Evolutionary conservation across 768 basidiomycete species (phyloP).

Genomic region (Leccinum aurantiacum): DNA sequence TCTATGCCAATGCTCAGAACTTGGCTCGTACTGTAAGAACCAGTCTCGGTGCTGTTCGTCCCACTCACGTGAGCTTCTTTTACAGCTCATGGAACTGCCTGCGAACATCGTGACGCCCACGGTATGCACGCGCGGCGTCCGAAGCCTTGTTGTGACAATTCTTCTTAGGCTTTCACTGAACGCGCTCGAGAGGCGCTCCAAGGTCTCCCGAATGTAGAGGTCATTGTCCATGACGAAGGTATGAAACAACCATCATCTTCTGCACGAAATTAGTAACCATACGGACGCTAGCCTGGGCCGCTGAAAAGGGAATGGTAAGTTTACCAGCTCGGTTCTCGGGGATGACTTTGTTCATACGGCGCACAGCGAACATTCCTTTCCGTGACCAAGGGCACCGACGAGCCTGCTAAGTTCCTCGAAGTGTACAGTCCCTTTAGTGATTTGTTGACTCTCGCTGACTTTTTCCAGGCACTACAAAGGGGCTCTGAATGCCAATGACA

Average conservation of each 20-base stretch:
- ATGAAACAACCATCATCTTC: not conserved
- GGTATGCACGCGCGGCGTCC: conserved; percentile 34
- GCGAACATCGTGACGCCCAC: conserved; percentile 87
- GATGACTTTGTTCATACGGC: not conserved
- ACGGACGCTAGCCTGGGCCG: conserved; percentile 64
- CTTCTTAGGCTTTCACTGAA: conserved; percentile 62
- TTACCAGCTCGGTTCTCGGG: not conserved
- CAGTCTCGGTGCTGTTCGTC: not conserved
- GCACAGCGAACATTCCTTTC: conserved; percentile 78
- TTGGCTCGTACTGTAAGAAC: conserved; percentile 66
- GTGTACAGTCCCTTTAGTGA: conserved; percentile 46
- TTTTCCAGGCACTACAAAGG: conserved; percentile 74
- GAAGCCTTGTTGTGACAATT: not conserved
- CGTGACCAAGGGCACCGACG: conserved; percentile 76
- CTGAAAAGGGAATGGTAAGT: conserved; percentile 76
- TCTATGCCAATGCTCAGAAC: conserved; percentile 79
- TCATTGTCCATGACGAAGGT: conserved; percentile 77
- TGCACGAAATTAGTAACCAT: not conserved
- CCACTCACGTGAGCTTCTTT: not conserved
- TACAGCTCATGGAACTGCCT: conserved; percentile 81
- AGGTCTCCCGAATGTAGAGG: conserved; percentile 63
- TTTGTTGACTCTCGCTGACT: not conserved
- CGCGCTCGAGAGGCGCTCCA: conserved; percentile 66
- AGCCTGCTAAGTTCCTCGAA: conserved; percentile 86
- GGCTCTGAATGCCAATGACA: conserved; percentile 50